These are phyloP conservation scores for Phytophthora citrophthora DNA, from an alignment of 352 stramenopile species.

Conservation along the genomic window DNA sequence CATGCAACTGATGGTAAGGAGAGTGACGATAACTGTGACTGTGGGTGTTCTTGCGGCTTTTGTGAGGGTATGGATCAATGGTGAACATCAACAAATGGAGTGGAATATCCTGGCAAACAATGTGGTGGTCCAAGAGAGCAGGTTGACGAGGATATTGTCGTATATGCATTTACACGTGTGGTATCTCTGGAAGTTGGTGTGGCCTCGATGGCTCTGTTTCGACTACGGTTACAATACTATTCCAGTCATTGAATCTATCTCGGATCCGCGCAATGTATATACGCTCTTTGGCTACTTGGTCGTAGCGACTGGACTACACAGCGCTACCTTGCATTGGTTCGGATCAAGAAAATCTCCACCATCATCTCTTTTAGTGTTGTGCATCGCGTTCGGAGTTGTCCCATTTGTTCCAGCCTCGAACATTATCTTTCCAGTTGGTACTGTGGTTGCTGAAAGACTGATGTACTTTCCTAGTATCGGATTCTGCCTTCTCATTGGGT, in stretches of 20 bases:
- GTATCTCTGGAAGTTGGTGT: conserved; percentile 91
- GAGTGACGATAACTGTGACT: conserved; percentile 14
- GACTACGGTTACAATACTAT: conserved; percentile 93
- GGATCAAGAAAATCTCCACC: conserved; percentile 13
- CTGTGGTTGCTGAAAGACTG: conserved; percentile 90
- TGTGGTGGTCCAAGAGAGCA: conserved; percentile 59
- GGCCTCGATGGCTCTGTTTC: conserved; percentile 86
- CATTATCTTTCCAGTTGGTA: conserved; percentile 91
- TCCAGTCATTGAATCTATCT: conserved; percentile 58
- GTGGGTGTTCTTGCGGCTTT: conserved; percentile 33
- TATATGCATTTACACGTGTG: conserved; percentile 88
- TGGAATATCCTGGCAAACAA: conserved; percentile 92
- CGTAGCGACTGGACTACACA: conserved; percentile 40
- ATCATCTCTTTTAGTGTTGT: conserved; percentile 50
- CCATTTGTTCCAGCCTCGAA: conserved; percentile 93
- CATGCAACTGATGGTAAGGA: conserved; percentile 9
- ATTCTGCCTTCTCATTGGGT: conserved; percentile 71
- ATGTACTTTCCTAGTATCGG: conserved; percentile 92
- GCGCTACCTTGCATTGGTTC: conserved; percentile 16
- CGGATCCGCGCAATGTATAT: conserved; percentile 66
- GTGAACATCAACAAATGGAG: conserved; percentile 61
- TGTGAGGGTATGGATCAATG: conserved; percentile 72
- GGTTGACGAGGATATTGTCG: conserved; percentile 57
- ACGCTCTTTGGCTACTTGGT: conserved; percentile 66
- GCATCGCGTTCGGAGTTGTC: conserved; percentile 78